These are phyloP conservation scores for Ophiostoma fasciatum DNA, from an alignment of 2,329 filamentous ascomycete genomes.

Conservation along the genomic window DNA sequence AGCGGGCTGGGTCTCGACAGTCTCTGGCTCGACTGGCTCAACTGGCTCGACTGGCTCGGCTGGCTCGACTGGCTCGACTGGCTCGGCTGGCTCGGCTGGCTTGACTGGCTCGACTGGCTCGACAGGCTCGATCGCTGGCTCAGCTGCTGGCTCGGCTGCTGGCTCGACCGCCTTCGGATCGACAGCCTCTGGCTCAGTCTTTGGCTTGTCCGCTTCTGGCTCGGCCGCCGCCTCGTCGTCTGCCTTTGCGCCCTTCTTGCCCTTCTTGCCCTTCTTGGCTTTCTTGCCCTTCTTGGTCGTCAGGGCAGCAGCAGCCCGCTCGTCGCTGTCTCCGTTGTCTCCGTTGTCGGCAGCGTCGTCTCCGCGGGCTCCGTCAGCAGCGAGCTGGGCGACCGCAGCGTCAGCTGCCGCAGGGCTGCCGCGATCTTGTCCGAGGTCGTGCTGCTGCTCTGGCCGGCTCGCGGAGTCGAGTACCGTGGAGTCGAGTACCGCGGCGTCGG, in stretches of 20 bases:
- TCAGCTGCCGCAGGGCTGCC: constrained; percentile 7
- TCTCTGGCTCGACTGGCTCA: not conserved
- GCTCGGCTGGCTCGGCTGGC: not conserved
- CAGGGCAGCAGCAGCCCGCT: not conserved
- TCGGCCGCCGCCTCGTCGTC: too few species aligned
- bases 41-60: constrained; percentile 10
- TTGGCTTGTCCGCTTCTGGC: not conserved
- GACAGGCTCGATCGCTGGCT: not conserved
- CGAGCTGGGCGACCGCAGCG: constrained; percentile 2
- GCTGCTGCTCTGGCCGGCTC: constrained; percentile 1
- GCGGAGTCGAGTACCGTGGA: too few species aligned
- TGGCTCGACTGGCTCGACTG: constrained; percentile 12
- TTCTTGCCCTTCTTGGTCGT: constrained; percentile 4
- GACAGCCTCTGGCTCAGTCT: not conserved
- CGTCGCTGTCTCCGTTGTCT: not conserved
- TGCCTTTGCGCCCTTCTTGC: not conserved
- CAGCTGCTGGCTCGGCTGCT: not conserved
- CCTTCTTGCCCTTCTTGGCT: constrained; percentile 5
- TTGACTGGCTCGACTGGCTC: not conserved
- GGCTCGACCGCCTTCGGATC: not conserved
- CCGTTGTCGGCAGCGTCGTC: not conserved
- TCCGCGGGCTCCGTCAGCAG: not conserved
- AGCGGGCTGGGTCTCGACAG: too few species aligned
- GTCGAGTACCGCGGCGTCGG: too few species aligned
- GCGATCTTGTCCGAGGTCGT: constrained; percentile 2